Conservation (phyloP, 192 early-diverging fungal species). For the Linnemannia elongata region DNA sequence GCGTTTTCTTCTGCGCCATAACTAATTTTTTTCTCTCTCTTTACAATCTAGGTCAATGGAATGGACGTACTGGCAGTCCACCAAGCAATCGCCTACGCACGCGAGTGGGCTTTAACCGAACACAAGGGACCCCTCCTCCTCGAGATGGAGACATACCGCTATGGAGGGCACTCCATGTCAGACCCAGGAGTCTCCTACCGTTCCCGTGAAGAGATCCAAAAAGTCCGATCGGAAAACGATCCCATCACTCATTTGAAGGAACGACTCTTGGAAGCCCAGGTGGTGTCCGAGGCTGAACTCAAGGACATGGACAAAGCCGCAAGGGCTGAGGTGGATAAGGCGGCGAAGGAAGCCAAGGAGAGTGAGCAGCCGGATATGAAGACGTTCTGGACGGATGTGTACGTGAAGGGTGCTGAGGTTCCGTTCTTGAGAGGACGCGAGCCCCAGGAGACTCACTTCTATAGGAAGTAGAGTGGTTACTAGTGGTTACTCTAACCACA, state of each 20-base stretch:
- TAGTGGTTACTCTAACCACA: too few relatives aligned
- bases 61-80: slow-evolving; percentile 95
- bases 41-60: slow-evolving; percentile 68
- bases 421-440: slow-evolving; percentile 83
- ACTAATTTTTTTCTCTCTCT: not conserved
- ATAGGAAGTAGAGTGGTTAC: not conserved
- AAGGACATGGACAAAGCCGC: slow-evolving; percentile 92
- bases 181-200: slow-evolving; percentile 98
- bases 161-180: slow-evolving; percentile 99
- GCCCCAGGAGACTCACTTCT: slow-evolving; percentile 69
- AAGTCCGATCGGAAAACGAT: slow-evolving; percentile 92
- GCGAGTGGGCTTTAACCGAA: slow-evolving; percentile 81
- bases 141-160: slow-evolving; percentile 96
- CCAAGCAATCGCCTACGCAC: slow-evolving; percentile 81
- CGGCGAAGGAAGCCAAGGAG: slow-evolving; percentile 81
- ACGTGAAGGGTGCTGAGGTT: slow-evolving; percentile 82
- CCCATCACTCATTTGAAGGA: slow-evolving; percentile 92
- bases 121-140: slow-evolving; percentile 88
- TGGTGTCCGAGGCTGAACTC: slow-evolving; percentile 84
- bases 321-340: slow-evolving; percentile 85
- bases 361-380: slow-evolving; percentile 72
- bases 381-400: slow-evolving; percentile 85
- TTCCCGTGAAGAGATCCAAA: slow-evolving; percentile 96
- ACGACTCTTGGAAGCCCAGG: slow-evolving; percentile 74
- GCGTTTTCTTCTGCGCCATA: not conserved